A percentile compares a stretch with the other conserved stretches of the same genome.
phyloP scores from a whole-genome alignment of 345 rosid species.

The Stellera chamaejasme region DNA sequence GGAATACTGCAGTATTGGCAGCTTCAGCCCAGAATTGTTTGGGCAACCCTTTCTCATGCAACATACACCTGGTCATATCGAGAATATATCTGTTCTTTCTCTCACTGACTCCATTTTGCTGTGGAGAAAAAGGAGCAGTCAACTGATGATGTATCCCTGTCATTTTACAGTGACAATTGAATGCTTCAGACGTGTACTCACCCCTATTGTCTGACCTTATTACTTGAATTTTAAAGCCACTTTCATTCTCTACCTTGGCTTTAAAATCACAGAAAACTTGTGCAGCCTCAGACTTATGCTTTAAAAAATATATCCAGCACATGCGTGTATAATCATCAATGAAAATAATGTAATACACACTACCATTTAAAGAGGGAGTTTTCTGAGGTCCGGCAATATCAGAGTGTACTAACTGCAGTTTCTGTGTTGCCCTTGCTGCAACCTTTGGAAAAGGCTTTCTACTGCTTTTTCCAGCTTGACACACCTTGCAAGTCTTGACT shows the following conservation, averaged over 20 bases:
- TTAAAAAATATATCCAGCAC: constrained; percentile 1
- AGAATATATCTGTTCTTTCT: too few relatives aligned
- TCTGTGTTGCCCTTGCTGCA: neutral
- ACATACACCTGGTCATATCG: too few relatives aligned
- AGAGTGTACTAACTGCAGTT: neutral
- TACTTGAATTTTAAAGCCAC: neutral
- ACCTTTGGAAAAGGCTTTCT: neutral
- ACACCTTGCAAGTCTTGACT: neutral
- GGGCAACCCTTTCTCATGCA: constrained; percentile 9
- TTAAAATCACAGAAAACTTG: constrained; percentile 3
- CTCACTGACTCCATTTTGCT: too few relatives aligned
- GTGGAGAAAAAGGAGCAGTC: too few relatives aligned
- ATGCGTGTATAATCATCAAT: neutral
- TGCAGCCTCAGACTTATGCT: neutral
- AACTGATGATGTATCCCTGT: too few relatives aligned
- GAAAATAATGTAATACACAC: neutral
- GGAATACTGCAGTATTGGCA: neutral
- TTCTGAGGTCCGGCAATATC: neutral
- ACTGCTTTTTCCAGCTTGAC: neutral
- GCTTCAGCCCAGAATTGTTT: constrained; percentile 13
- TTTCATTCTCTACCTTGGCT: neutral
- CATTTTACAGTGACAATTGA: too few relatives aligned
- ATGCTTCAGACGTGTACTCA: neutral
- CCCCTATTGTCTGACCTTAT: neutral
- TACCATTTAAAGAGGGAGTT: neutral